Evolutionary conservation across 2,329 filamentous ascomycete genomes (phyloP), one percentile per base, ranked within the genome.

Genomic region (Calonectria honghensis): DNA sequence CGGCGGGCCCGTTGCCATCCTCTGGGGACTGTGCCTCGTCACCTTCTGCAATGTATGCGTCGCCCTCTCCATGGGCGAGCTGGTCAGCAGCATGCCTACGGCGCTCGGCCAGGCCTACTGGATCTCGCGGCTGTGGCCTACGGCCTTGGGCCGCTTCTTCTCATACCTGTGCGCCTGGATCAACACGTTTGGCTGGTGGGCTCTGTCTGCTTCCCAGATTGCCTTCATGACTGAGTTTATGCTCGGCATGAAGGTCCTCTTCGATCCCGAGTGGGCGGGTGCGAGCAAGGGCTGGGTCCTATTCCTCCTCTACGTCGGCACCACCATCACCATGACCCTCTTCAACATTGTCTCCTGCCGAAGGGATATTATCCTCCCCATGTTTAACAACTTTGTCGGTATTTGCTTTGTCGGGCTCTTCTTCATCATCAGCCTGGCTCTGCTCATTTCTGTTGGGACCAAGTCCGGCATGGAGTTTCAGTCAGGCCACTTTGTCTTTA

Each of bases 151-250:
- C 2, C 86, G 90, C 2, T 89, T 91, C 74, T 78, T 82, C 5
- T 90, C 88, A 1, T 92, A 91, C 78, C 86, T 91, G 82, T 90
- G 89, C 76, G 90, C 90, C 2, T 91, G 89, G 89, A 90, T 91
- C 78, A 91, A 91, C 81, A 90, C 87, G 0, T 91, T 91, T 73
- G 90, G 90, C 16, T 92, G 90, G 90, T 90, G 89, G 86, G 88
- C 89, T 0, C 81, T 91, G 72, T 88, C 88, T 0, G 90, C 90
- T 0, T 91, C 89, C 1, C 88, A 90, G 73, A 85, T 89, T 31
- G 90, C 89, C 16, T 91, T 92, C 78, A 91, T 91, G 89, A 88
- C 89, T 4, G 86, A 90, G 76, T 90, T 92, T 65, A 83, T 91
- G 70, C 83, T 92, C 7, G 87, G 88, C n/a, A 89, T 91, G 85